Evolutionary conservation across 257 asterid genomes (phyloP), one percentile per base, ranked within the genome.

Genomic region (Thymus mandschuricus): DNA sequence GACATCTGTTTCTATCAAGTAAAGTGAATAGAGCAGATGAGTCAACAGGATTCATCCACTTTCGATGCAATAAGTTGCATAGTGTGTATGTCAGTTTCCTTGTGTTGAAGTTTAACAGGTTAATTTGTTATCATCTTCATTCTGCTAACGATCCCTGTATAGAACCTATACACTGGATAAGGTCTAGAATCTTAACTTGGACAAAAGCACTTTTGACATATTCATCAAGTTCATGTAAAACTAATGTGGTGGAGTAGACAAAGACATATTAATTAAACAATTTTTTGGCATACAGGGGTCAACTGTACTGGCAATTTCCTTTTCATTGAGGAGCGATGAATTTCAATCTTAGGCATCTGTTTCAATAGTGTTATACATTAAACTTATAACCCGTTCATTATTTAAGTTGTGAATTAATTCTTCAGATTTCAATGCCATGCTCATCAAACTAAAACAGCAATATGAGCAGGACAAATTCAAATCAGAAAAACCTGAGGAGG

Each of bases 401-500:
- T 48, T 73, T 45, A 43, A 10, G 13, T 45, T 60, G 69, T 55
- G 49, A 33, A 46, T 59, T 38, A 76, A 40, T 41, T 43, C 54
- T 38, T 10, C 70, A 43, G 60, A 61, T 77, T 13, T 64, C 30
- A 35, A 65, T 52, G 10, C 64, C 58, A 71, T 55, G 76, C 68
- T 70, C 72, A 74, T 38, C 41, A 38, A 71, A 60, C 54, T 49
- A 35, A 46, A 48, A 1, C 46, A 5, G 54, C 10, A 10, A 44
- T 10, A 51, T 31, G 72, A 66, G 70, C 65, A 46, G 41, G 70
- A 63, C 55, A 74, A 66, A 66, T 52, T 69, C 61, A 75, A 69
- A 52, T 75, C 43, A 51, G 67, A 30, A 5, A 67, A 75, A 89
- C 91, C 96, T 83, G 85, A 64, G 76, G 83, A 76, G 84, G 56